Conservation (phyloP, 371 early-diverging fungal genomes). For the Phascolomyces articulosus region DNA sequence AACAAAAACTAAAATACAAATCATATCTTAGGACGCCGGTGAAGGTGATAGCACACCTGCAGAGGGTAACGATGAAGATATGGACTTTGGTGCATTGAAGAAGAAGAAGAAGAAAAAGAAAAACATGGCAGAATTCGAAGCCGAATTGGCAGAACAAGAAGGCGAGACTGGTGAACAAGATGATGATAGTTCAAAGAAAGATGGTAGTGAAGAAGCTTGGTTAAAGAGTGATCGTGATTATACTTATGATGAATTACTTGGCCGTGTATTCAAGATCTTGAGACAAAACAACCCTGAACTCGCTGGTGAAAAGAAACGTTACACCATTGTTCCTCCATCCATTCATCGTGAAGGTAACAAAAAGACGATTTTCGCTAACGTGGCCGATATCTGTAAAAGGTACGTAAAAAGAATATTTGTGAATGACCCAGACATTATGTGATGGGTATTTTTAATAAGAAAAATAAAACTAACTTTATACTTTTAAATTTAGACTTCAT, state of each 20-base stretch:
- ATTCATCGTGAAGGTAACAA: conserved; percentile 94
- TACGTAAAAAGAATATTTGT: conserved; percentile 14
- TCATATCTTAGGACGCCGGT: conserved; percentile 38
- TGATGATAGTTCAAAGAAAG: conserved; percentile 59
- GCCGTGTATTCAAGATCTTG: conserved; percentile 90
- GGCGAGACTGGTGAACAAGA: conserved; percentile 74
- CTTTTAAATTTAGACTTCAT: conserved; percentile 69
- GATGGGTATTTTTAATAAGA: no score
- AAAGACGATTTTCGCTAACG: conserved; percentile 95
- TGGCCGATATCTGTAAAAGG: conserved; percentile 91
- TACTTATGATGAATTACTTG: conserved; percentile 91
- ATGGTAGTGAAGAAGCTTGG: conserved; percentile 20
- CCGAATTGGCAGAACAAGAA: conserved; percentile 72
- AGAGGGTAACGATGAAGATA: conserved; percentile 58
- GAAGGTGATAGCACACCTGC: conserved; percentile 53
- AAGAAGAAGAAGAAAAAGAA: conserved; percentile 96
- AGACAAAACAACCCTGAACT: conserved; percentile 95
- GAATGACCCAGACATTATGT: neutral
- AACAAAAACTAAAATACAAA: neutral
- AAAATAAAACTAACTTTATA: neutral
- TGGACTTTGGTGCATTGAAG: conserved; percentile 83
- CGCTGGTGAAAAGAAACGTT: conserved; percentile 90
- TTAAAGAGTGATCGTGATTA: conserved; percentile 90
- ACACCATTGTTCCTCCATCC: conserved; percentile 93
- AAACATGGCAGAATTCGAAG: conserved; percentile 84